Base-by-base conservation (phyloP, 169 alveolate genomes). In the Plasmodium relictum region DNA sequence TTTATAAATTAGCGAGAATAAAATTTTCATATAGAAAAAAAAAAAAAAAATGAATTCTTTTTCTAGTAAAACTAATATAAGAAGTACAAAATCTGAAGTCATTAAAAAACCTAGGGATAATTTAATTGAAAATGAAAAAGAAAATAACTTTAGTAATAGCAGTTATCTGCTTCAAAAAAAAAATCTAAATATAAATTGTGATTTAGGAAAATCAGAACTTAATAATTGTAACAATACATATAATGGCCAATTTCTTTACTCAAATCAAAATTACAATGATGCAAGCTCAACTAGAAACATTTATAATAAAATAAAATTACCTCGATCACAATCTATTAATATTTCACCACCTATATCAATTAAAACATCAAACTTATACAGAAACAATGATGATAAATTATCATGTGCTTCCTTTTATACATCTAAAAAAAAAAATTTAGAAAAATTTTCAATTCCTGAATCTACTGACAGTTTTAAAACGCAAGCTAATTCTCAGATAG, bases 31-130 rank as follows among this genome's bases (percentile, higher is more conserved):
- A 31, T 31, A 31, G 1, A 31, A 59, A 59, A 62, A 16, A 10
- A 74, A 52, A 16, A 26, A 62, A 74, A 74, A 31, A 24, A 80
- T 80, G 89, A 80, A 80, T 80, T 54, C 22, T 54, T 80, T 80
- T 31, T 65, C 83, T 18, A 63, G 22, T 58, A 80, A 80, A 52
- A 59, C 24, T 16, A 80, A 80, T 37, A 52, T 80, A 52, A 78
- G 89, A 59, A 80, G 89, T 56, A 80, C 89, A 1, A 80, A 80
- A 50, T 80, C 89, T 65, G 89, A 80, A 80, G 89, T 80, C 14
- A 65, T 80, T 41, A 70, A 31, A 14, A 80, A 80, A 9, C 24
- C 45, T 22, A 62, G 41, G 24, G 48, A 24, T 50, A 52, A 50
- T 9, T 44, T 20, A 9, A 22, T 44, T n/a, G 42, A 39, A 24